Conservation (phyloP, 805 yeast species). For the Cephaloascus albidus region DNA sequence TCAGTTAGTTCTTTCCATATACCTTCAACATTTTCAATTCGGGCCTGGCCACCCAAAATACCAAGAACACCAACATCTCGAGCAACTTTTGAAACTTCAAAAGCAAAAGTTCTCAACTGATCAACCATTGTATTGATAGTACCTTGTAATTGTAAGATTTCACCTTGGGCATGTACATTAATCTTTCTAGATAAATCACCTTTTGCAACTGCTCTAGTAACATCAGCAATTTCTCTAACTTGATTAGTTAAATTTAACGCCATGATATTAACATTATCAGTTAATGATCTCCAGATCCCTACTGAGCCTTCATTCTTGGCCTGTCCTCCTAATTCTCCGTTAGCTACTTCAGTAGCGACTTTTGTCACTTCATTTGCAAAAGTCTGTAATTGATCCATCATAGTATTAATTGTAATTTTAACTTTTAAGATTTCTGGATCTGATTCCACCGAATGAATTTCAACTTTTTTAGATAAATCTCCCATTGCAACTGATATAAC, state of each 20-base stretch:
- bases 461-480: constrained; percentile 74
- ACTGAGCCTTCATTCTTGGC: constrained; percentile 79
- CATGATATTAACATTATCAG: constrained; percentile 83
- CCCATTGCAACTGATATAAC: constrained; percentile 88
- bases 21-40: constrained; percentile 71
- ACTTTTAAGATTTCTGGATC: constrained; percentile 77
- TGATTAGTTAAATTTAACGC: constrained; percentile 72
- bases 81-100: constrained; percentile 81
- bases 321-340: constrained; percentile 85
- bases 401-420: constrained; percentile 72
- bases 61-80: constrained; percentile 89
- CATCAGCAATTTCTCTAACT: constrained; percentile 79
- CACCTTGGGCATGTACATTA: constrained; percentile 89
- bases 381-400: constrained; percentile 82
- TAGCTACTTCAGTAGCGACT: constrained; percentile 84
- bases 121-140: constrained; percentile 87
- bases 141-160: constrained; percentile 74
- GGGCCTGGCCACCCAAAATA: constrained; percentile 81
- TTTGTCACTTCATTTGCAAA: constrained; percentile 77
- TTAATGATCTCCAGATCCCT: constrained; percentile 81
- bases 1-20: constrained; percentile 85
- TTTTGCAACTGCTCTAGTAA: constrained; percentile 79
- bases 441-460: constrained; percentile 57
- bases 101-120: constrained; percentile 73
- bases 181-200: constrained; percentile 80